Evolutionary conservation across 1,284 basidiomycete species (phyloP).

Genomic region (Vanrija humicola): DNA sequence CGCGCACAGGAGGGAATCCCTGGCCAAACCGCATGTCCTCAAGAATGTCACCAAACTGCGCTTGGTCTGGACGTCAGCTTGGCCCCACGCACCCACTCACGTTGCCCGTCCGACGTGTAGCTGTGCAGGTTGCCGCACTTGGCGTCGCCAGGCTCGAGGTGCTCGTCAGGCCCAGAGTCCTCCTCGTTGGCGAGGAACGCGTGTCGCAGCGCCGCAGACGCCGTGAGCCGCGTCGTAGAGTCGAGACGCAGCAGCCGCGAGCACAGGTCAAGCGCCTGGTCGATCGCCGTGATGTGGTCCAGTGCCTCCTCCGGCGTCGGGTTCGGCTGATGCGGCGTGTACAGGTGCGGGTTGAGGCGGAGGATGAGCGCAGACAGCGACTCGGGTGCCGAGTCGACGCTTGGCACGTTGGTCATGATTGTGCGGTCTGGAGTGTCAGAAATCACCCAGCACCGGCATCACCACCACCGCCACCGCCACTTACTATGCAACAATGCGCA

Average conservation of each 20-base stretch:
- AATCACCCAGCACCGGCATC: background rate
- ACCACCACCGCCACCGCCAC: constrained; percentile 31
- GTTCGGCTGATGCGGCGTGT: constrained; percentile 53
- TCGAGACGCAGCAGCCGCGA: constrained; percentile 68
- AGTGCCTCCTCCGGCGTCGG: constrained; percentile 40
- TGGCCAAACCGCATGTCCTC: constrained; percentile 42
- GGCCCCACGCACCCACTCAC: constrained; percentile 26
- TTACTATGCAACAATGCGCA: constrained; percentile 84
- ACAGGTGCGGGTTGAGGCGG: constrained; percentile 69
- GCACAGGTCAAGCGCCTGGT: constrained; percentile 67
- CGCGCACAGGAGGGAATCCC: constrained; percentile 27
- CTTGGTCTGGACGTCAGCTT: constrained; percentile 26
- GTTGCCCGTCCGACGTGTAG: constrained; percentile 23
- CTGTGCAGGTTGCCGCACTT: constrained; percentile 41
- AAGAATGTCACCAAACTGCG: constrained; percentile 29
- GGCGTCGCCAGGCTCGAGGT: constrained; percentile 26
- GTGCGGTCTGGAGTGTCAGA: constrained; percentile 63
- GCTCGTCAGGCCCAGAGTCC: constrained; percentile 23
- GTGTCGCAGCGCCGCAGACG: constrained; percentile 69
- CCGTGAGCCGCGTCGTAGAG: constrained; percentile 68
- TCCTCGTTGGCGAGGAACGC: constrained; percentile 58
- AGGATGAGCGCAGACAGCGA: constrained; percentile 70
- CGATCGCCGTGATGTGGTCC: constrained; percentile 57
- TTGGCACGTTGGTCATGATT: constrained; percentile 78
- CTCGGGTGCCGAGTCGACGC: constrained; percentile 62